Evolutionary conservation across 192 early-diverging fungal genomes (phyloP), one percentile per base, ranked within the genome.

Genomic region (Linnemannia schmuckeri): DNA sequence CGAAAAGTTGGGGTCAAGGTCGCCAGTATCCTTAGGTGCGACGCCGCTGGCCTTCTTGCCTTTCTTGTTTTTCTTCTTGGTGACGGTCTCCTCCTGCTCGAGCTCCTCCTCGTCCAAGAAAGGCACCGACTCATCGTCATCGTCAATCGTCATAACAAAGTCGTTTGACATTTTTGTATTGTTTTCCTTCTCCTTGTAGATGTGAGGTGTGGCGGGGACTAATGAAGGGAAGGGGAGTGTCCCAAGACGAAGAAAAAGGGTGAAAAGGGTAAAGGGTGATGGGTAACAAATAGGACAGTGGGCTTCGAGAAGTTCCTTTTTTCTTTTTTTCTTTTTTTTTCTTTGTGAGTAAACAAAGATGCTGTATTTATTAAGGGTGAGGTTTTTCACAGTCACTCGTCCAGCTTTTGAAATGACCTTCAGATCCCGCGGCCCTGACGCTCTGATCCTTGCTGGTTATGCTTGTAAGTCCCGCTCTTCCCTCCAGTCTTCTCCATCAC

Each of bases 401-500:
- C 10, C 13, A 12, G 12, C 1, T 9, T 3, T 0, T 9, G 10
- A 9, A 12, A 46, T 27, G 8, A 63, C 7, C 6, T 27, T 72
- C n/a, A 81, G 24, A 83, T 73, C 0, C 82, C 75, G 44, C 47
- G 82, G 27, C 76, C 66, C 30, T 44, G 57, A 1, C 80, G 57
- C 42, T 72, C 71, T 15, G 70, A 37, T 7, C 44, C 79, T 27
- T 77, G 27, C 54, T 88, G 81, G 66, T 88, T 49, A 57, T 84
- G 77, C 42, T 33, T 73, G 82, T 90, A 94, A 10, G 69, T 40
- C 0, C 96, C 97, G 76, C 94, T 95, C 79, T 95, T 96, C 10
- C 98, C 98, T 8, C 98, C 98, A 1, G 93, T 89, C 87, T 99
- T 99, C 71, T 92, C 87, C 30, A 95, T 87, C 0, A 99, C 94